These are phyloP conservation scores for Sanguinoderma infundibulare DNA, from an alignment of 1,284 basidiomycete genomes.

Conservation along the genomic window DNA sequence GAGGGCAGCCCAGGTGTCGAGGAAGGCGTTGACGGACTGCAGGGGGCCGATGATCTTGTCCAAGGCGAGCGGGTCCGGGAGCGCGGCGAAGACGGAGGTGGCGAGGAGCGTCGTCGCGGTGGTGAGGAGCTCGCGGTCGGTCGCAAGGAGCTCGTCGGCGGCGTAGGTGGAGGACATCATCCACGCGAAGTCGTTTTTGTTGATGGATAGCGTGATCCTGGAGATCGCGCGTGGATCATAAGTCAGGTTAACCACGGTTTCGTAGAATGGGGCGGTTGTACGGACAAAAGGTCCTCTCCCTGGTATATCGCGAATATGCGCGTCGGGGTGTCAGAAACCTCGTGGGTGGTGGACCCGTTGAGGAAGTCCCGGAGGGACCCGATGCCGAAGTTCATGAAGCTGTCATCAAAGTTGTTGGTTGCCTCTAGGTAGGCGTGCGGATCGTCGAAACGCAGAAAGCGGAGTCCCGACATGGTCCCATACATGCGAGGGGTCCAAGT, in stretches of 20 bases:
- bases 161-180: constrained; percentile 1
- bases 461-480: constrained; percentile 9
- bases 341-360: background rate
- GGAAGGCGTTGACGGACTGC: constrained; percentile 22
- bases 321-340: background rate
- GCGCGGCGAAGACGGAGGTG: background rate
- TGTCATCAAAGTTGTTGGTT: constrained; percentile 20
- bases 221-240: background rate
- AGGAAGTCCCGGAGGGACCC: constrained; percentile 20
- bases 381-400: constrained; percentile 25
- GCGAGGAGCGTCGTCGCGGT: constrained; percentile 3
- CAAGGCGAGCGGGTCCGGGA: constrained; percentile 3
- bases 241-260: too few relatives aligned
- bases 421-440: constrained; percentile 21
- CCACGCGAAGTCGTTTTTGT: constrained; percentile 1
- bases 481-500: too few relatives aligned
- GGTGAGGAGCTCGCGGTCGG: background rate
- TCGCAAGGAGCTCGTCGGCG: background rate
- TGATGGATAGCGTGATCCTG: background rate
- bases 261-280: background rate
- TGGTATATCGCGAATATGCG: constrained; percentile 18
- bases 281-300: constrained; percentile 22
- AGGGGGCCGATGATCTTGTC: constrained; percentile 26
- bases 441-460: constrained; percentile 15
- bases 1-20: constrained; percentile 17